These are phyloP conservation scores for Ascodesmis nigricans DNA, from an alignment of 495 filamentous ascomycete genomes.

Conservation along the genomic window DNA sequence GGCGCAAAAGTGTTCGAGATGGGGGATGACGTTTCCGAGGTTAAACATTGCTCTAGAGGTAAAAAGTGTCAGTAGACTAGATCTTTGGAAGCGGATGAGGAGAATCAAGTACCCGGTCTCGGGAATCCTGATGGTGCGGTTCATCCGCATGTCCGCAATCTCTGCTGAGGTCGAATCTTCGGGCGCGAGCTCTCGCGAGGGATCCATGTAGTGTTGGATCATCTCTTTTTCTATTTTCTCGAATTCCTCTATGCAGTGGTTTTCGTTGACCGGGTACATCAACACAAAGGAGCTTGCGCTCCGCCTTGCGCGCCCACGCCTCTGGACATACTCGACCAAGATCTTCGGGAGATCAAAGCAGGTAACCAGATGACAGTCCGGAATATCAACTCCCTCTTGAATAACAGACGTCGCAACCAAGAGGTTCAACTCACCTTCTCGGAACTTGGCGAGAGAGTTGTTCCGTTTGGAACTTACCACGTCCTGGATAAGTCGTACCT, in stretches of 20 bases:
- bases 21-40: constrained; percentile 43
- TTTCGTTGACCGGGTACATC: constrained; percentile 23
- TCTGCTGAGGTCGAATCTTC: constrained; percentile 22
- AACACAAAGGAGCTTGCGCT: constrained; percentile 48
- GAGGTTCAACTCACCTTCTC: constrained; percentile 45
- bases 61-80: constrained; percentile 19
- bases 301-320: constrained; percentile 63
- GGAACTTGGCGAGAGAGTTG: constrained; percentile 45
- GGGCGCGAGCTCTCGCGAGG: constrained; percentile 37
- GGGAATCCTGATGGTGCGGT: no score
- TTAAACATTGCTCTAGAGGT: constrained; percentile 50
- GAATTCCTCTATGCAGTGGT: constrained; percentile 30
- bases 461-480: constrained; percentile 35
- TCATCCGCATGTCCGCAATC: no score
- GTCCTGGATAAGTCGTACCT: constrained; percentile 31
- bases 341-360: constrained; percentile 58
- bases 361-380: constrained; percentile 66
- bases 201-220: constrained; percentile 50
- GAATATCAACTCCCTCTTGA: constrained; percentile 83
- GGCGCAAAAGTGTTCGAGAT: constrained; percentile 67
- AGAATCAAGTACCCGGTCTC: not conserved
- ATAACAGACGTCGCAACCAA: constrained; percentile 66
- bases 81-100: constrained; percentile 2
- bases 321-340: constrained; percentile 72
- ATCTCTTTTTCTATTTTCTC: constrained; percentile 45